phyloP scores from a whole-genome alignment of 2,329 filamentous ascomycete species.

The Sporothrix brasiliensis region DNA sequence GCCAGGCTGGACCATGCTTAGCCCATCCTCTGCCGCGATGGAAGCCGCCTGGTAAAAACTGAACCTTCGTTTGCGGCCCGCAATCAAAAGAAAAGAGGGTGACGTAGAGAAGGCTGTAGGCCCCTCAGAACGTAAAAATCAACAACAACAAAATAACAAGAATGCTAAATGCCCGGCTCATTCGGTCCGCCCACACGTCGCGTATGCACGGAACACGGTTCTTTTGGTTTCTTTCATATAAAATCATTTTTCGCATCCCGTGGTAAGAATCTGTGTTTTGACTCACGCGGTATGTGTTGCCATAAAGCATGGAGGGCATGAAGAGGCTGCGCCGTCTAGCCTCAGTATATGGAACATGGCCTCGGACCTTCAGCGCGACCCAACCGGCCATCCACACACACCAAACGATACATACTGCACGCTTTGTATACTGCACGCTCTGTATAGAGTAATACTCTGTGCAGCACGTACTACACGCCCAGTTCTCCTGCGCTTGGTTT shows the following conservation, averaged over 20 bases:
- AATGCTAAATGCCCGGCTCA: slow-evolving; percentile 16
- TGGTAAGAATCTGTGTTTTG: background rate
- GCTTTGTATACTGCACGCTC: background rate
- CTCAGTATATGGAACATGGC: background rate
- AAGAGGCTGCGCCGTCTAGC: background rate
- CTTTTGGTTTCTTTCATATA: background rate
- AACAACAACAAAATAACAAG: background rate
- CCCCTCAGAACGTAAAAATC: background rate
- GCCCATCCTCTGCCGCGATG: background rate
- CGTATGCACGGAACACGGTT: slow-evolving; percentile 6
- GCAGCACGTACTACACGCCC: background rate
- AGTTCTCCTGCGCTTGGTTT: too few relatives aligned
- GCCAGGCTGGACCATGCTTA: background rate
- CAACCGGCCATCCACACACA: background rate
- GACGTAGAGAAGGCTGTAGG: background rate
- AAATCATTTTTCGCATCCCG: background rate
- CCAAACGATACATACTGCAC: background rate
- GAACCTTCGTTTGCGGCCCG: background rate
- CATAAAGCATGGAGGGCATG: background rate
- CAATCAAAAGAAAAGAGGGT: background rate
- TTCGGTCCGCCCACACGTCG: slow-evolving; percentile 25
- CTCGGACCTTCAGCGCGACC: slow-evolving; percentile 7
- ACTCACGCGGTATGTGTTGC: background rate
- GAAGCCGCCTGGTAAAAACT: background rate
- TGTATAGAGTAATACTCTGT: background rate